Base-by-base conservation (phyloP, 768 basidiomycete species). In the Phlebiopsis gigantea region DNA sequence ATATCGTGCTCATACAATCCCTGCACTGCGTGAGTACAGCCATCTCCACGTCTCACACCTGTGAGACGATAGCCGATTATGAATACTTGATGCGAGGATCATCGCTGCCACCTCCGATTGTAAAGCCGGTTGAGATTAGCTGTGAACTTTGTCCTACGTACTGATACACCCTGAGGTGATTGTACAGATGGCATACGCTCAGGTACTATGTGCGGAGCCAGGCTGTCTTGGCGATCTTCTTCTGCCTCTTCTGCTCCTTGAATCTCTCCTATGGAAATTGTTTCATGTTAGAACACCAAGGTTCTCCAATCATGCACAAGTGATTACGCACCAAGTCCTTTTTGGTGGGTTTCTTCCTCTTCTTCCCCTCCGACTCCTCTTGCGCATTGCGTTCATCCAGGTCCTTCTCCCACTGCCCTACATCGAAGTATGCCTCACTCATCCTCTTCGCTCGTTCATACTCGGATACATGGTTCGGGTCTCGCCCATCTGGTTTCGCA, bases 391-490 rank as follows among this genome's bases (percentile, higher is more conserved):
- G 68, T 49, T 75, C 68, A 25, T 81, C 88, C 2, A 89, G 76
- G 26, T 91, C 81, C 53, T 79, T 61, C 70, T 92, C 85, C 90
- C 90, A 93, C 46, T 78, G 79, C n/a, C 76, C 77, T 21, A 90
- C 85, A 61, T 93, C 90, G 60, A 93, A 93, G 71, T 90, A 93
- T 63, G 90, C 88, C 65, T 86, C 80, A 75, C 87, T 90, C 90
- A 93, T 93, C 43, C 91, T 80, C 68, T 85, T 84, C 65, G 84
- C 84, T 5, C 90, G 83, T 61, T 91, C 90, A 61, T 82, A 89
- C 66, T 93, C 91, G 17, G 85, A 87, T 51, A 93, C 68, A 65
- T 91, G 89, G 2, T 79, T 71, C 5, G 91, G 90, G 53, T 88
- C 84, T 24, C 90, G 82, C 15, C 79, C 81, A 53, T 88, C 84